Base-by-base conservation (phyloP, 805 yeast genomes). In the Jamesozyma rosinii region DNA sequence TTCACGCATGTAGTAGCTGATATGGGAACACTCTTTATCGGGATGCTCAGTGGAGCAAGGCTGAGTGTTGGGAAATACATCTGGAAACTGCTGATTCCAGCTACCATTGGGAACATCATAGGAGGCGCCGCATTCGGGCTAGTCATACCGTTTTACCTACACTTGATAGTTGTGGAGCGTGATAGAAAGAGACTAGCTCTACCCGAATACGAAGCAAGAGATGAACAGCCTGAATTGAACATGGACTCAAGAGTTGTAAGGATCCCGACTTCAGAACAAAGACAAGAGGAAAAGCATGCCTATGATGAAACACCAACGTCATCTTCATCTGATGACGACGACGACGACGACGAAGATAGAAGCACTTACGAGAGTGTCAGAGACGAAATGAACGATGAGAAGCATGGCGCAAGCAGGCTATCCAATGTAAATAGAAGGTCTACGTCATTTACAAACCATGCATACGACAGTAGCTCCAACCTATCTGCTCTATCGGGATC, bases 1-100 rank as follows among this genome's bases (percentile, higher is more conserved):
- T 85, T 78, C 61, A 77, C 85, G 2, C 94, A 85, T 57, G 77
- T 78, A 1, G 87, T 85, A 8, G 95, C 94, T 0, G 95, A 85
- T 58, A 83, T 85, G 92, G 79, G 69, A 50, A 50, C 82, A 42
- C 57, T 81, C 4, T 76, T 80, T 8, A 74, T 77, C 49, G 94
- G 85, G 0, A 62, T 83, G 56, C 68, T 83, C 38, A 82, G 81
- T 59, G 76, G 80, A 14, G 83, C 85, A 1, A 71, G 76, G 2
- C 65, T 79, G 8, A 67, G 81, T 0, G 85, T 82, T 31, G 83
- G 79, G 0, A 61, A 64, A 9, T 80, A 77, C 45, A 76, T 81
- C 10, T 84, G 92, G 94, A 83, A 78, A 56, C 63, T 80, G 0
- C 65, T 83, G 51, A 63, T 85, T 9, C 85, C 94, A 0, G 86